A percentile compares a stretch with the other conserved stretches of the same genome.
Conservation (phyloP, 177 flowering plant species). For the Vitis hybrid region DNA sequence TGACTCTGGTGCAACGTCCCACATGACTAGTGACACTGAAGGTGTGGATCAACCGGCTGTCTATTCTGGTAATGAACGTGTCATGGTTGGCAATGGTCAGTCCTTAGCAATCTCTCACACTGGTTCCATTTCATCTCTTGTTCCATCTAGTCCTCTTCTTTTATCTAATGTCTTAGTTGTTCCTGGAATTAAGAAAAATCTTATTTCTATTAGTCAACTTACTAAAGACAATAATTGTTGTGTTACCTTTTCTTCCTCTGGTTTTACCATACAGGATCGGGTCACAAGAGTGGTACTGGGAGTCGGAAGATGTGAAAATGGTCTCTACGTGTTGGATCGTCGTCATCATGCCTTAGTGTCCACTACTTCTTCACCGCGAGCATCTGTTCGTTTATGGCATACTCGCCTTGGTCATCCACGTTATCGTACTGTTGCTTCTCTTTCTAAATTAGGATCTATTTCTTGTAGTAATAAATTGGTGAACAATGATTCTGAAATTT, state of each 20-base stretch:
- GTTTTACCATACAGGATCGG: no score
- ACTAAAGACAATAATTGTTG: no score
- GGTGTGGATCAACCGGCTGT: no score
- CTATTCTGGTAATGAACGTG: neutral
- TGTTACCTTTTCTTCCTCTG: no score
- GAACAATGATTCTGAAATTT: no score
- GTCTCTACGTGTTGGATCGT: no score
- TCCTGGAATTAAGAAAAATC: neutral
- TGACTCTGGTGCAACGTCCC: no score
- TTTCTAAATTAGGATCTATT: neutral
- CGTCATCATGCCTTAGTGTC: neutral
- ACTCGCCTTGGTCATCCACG: neutral
- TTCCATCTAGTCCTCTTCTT: neutral
- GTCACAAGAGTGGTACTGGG: no score
- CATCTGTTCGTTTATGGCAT: constrained; percentile 1
- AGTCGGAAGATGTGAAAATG: no score
- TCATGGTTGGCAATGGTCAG: constrained; percentile 6
- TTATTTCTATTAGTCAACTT: no score
- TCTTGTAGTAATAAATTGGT: no score
- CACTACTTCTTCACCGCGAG: neutral
- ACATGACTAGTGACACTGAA: no score
- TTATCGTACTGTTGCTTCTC: neutral
- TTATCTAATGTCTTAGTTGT: neutral
- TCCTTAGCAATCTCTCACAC: neutral
- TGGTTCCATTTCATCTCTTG: neutral